Conservation (phyloP, 768 basidiomycete genomes). For the Kondoa subrosea region DNA sequence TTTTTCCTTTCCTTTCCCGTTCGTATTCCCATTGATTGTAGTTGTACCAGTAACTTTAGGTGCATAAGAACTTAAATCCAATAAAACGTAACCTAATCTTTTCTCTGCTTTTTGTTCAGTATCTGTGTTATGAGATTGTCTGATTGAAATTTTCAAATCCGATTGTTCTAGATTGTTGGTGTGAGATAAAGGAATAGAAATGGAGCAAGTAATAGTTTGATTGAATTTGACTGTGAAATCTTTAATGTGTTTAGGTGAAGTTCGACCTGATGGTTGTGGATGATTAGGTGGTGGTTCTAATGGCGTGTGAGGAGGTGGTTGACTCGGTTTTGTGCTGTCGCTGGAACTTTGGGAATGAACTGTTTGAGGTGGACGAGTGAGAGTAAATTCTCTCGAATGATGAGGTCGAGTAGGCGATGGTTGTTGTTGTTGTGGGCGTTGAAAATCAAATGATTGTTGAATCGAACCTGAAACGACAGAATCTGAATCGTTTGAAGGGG, state of each 20-base stretch:
- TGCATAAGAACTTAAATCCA: slow-evolving; percentile 5
- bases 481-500: no score
- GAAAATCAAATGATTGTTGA: no score
- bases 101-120: slow-evolving; percentile 5
- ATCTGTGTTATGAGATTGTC: slow-evolving; percentile 5
- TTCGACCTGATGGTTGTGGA: slow-evolving; percentile 9
- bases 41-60: slow-evolving; percentile 14
- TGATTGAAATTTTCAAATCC: slow-evolving; percentile 9
- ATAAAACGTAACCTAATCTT: background rate
- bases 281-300: background rate
- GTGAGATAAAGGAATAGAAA: slow-evolving; percentile 10
- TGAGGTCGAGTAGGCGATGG: no score
- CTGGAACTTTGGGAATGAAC: background rate
- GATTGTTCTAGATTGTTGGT: slow-evolving; percentile 7
- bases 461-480: no score
- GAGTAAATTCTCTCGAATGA: no score
- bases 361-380: background rate
- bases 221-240: slow-evolving; percentile 8
- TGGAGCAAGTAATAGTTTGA: slow-evolving; percentile 13
- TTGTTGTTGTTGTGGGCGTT: no score
- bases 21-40: slow-evolving; percentile 17
- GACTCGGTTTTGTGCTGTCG: slow-evolving; percentile 2
- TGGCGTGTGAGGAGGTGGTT: background rate
- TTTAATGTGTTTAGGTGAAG: slow-evolving; percentile 1
- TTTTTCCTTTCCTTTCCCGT: slow-evolving; percentile 7